Conservation (phyloP, 129 eudicot species). For the Erigeron canadensis region DNA sequence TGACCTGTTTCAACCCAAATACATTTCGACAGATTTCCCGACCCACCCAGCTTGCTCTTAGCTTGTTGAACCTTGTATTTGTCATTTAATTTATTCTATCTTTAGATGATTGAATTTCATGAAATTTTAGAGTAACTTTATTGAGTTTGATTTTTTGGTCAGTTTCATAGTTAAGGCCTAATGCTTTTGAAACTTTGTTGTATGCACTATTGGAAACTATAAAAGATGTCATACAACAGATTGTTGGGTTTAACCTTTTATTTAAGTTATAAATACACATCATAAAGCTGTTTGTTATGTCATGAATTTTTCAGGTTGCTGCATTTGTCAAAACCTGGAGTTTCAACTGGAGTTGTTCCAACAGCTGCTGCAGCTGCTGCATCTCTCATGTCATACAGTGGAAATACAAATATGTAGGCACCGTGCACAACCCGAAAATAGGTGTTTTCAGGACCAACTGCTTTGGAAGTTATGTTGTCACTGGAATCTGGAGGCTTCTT, state of each 20-base stretch:
- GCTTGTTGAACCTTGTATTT: not conserved
- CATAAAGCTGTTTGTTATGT: not conserved
- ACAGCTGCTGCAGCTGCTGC: constrained; percentile 98
- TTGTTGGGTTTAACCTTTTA: not conserved
- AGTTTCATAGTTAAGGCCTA: not conserved
- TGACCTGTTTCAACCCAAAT: not conserved
- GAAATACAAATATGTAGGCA: constrained; percentile 62
- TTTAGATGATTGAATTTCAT: not conserved
- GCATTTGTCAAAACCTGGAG: constrained; percentile 91
- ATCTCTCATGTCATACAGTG: constrained; percentile 84
- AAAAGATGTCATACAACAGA: not conserved
- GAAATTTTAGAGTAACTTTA: not conserved
- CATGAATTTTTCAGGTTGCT: constrained; percentile 58
- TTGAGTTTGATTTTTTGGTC: not conserved
- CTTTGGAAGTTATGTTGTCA: not conserved
- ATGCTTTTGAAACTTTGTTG: not conserved
- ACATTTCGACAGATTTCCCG: not conserved
- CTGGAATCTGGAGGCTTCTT: not conserved
- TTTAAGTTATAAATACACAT: not conserved
- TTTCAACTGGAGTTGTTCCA: constrained; percentile 87
- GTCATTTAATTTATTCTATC: not conserved
- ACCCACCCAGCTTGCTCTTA: not conserved
- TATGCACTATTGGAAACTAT: not conserved
- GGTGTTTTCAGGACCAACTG: constrained; percentile 3
- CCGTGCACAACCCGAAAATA: not conserved